These are phyloP conservation scores for Tardiomyces digboiensis DNA, from an alignment of 1,139 yeast genomes.

Conservation along the genomic window DNA sequence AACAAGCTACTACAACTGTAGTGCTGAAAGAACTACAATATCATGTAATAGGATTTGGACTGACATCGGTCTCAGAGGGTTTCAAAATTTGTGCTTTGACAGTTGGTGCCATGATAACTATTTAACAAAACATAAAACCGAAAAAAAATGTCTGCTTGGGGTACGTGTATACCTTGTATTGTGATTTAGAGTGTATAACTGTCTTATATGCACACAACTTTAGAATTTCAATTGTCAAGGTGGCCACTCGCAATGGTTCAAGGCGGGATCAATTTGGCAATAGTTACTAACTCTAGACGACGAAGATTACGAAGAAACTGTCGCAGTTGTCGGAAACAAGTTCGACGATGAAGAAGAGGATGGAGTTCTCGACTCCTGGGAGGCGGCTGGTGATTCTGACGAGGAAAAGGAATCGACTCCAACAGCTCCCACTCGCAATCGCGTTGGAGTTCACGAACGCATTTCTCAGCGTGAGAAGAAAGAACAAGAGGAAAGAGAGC, in stretches of 20 bases:
- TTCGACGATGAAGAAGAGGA: slow-evolving; percentile 85
- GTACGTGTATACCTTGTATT: slow-evolving; percentile 8
- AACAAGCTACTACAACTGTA: too few relatives aligned
- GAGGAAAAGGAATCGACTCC: slow-evolving; percentile 30
- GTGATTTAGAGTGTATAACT: too few relatives aligned
- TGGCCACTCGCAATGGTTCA: too few relatives aligned
- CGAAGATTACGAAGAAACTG: slow-evolving; percentile 87
- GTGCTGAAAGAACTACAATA: too few relatives aligned
- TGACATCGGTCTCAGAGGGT: too few relatives aligned
- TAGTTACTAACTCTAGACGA: slow-evolving; percentile 25
- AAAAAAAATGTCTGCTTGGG: slow-evolving; percentile 19
- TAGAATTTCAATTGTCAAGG: too few relatives aligned
- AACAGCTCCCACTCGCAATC: slow-evolving; percentile 26
- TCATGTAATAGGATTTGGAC: too few relatives aligned
- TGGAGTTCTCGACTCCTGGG: slow-evolving; percentile 76
- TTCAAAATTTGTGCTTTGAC: background rate
- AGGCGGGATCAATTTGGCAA: too few relatives aligned
- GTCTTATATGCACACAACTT: too few relatives aligned
- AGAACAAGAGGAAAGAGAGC: slow-evolving; percentile 29
- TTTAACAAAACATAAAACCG: background rate
- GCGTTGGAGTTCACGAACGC: slow-evolving; percentile 26
- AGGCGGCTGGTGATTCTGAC: slow-evolving; percentile 33
- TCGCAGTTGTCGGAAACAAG: slow-evolving; percentile 59
- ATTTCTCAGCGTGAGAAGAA: slow-evolving; percentile 29
- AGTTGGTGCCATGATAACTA: too few relatives aligned